A percentile compares a stretch with the other conserved stretches of the same genome.
phyloP scores from a whole-genome alignment of 148 eudicot species.

The Talinum fruticosum region DNA sequence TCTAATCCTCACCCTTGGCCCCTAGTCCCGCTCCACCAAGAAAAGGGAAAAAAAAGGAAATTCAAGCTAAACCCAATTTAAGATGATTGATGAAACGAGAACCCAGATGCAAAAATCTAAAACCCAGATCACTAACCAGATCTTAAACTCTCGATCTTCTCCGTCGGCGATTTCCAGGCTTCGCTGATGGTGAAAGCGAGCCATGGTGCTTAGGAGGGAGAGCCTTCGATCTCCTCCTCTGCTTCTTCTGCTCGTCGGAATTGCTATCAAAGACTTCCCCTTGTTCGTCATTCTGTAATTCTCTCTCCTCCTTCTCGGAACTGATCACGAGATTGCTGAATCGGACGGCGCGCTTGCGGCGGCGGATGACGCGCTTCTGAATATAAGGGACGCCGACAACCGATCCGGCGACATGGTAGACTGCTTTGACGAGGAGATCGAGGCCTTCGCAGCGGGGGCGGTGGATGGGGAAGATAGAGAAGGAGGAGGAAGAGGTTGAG shows the following conservation, averaged over 20 bases:
- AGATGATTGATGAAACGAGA: neutral
- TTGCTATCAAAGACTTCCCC: neutral
- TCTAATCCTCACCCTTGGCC: neutral
- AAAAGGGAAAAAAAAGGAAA: neutral
- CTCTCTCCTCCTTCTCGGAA: conserved; percentile 7
- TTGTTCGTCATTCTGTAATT: neutral
- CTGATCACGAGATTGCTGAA: conserved; percentile 21
- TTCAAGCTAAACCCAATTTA: neutral
- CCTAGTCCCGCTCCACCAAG: neutral
- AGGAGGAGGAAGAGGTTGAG: conserved; percentile 36
- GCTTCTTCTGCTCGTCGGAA: conserved; percentile 12
- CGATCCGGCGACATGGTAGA: conserved; percentile 54
- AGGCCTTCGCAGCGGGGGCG: conserved; percentile 42
- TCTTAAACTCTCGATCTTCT: conserved; percentile 10
- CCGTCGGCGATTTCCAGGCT: neutral
- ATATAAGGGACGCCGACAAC: conserved; percentile 49
- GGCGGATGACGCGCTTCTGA: conserved; percentile 44
- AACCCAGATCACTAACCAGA: conserved; percentile 16
- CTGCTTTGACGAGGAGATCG: conserved; percentile 61
- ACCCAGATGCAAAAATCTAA: conserved; percentile 3
- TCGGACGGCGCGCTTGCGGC: conserved; percentile 35
- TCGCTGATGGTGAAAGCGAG: conserved; percentile 29
- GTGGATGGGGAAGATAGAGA: conserved; percentile 13
- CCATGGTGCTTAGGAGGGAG: conserved; percentile 29
- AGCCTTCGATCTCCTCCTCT: conserved; percentile 24